Evolutionary conservation across 73 alveolate genomes (phyloP).

Genomic region (Tetrahymena malaccensis): DNA sequence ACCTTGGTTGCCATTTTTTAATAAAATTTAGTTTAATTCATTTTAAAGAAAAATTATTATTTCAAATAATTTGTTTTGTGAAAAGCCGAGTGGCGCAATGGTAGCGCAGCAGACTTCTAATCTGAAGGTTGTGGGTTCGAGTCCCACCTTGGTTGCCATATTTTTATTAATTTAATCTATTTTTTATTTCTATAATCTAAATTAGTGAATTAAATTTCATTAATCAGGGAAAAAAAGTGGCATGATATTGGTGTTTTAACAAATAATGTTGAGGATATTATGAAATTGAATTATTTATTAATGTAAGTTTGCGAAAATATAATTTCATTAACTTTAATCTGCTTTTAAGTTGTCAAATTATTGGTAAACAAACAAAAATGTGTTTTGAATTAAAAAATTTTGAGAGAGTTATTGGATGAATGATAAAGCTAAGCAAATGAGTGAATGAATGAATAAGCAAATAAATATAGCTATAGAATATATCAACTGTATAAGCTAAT

Average conservation of each 20-base stretch:
- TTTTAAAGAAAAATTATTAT: too few species aligned
- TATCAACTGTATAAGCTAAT: neutral
- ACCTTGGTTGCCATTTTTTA: neutral
- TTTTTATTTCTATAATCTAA: neutral
- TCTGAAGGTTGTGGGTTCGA: neutral
- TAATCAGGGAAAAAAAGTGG: too few species aligned
- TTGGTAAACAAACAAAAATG: neutral
- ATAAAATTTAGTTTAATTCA: too few species aligned
- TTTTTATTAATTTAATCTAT: neutral
- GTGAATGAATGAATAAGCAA: neutral
- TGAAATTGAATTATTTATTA: neutral
- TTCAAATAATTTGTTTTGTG: neutral
- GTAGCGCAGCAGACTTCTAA: neutral
- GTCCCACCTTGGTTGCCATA: neutral
- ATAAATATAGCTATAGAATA: too few species aligned
- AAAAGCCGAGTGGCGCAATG: neutral
- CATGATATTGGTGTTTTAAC: too few species aligned
- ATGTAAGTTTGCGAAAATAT: neutral
- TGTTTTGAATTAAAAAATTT: neutral
- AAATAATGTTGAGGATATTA: neutral
- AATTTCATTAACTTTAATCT: too few species aligned
- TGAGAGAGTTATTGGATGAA: too few species aligned
- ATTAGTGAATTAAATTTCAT: neutral
- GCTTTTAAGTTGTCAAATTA: too few species aligned
- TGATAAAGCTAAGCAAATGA: neutral